Evolutionary conservation across 2,329 filamentous ascomycete species (phyloP), one percentile per base, ranked within the genome.

Genomic region (Ascochyta rabiei): DNA sequence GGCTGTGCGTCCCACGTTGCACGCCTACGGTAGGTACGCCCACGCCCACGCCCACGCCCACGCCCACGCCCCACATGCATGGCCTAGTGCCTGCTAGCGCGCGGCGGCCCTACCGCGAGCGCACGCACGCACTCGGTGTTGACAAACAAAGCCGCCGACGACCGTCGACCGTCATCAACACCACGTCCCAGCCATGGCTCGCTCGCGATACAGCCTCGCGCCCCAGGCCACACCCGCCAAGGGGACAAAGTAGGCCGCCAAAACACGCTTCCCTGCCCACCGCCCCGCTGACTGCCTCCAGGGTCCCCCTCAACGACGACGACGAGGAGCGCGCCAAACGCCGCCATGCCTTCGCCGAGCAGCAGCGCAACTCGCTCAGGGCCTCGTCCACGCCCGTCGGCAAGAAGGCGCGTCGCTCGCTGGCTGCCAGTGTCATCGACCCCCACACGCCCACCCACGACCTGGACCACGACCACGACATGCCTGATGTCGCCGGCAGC

Each of bases 281-380:
- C 12, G 18, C 37, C 7, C 8, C 37, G 6, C 49, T 64, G 44
- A 62, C 47, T 21, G 15, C 30, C 2, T 16, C 21, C 68, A 96
- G 91, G 74, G 96, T 99, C 56, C 93, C 95, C 31, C 85, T 99
- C 60, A 98, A 98, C 79, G 95, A 99, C 79, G 95, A 99, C 81
- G 88, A 86, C 57, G 86, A 89, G 66, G 95, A 99, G 79, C 96
- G 96, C 76, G 93, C 92, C 43, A 88, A 89, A 66, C 89, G 95
- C 44, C 88, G 95, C 69, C 91, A 96, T 78, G 91, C 90, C 65
- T 44, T 54, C 10, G 52, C 46, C 5, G 45, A 54, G 41, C 40
- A 44, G 45, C 93, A 97, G 74, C 90, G 96, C 82, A 95, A 95
- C 77, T 88, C 96, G 73, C 88, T 98, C 66, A 91, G 92, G 75